Evolutionary conservation across 2,329 filamentous ascomycete species (phyloP), one percentile per base, ranked within the genome.

Genomic region (Sarocladium strictum): DNA sequence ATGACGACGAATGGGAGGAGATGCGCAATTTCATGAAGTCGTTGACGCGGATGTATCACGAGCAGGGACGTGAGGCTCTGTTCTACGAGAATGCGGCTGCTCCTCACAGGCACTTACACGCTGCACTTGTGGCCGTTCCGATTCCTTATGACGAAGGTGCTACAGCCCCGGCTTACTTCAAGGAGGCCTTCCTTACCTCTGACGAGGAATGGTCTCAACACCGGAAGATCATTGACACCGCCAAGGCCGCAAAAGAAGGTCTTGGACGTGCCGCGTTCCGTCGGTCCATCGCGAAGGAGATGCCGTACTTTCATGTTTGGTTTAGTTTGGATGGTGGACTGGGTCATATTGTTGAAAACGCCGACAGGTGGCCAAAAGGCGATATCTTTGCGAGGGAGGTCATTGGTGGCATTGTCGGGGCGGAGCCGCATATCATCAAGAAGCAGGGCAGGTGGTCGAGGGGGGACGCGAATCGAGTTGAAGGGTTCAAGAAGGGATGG

Each of bases 1-100:
- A 97, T 69, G 93, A 99, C 65, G 94, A 99, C 66, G 94, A 99
- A 68, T 99, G 95, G 95, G 94, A 99, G 67, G 94, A 99, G 71
- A 86, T 99, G 5, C 88, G 94, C 61, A 99, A 99, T 69, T 99
- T 99, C 67, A 97, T 97, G 93, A 99, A 99, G 74, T 88, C 84
- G 56, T 78, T 99, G 19, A 97, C 88, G 3, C 85, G 93, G 43
- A 87, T 97, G 83, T 99, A 97, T 71, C 90, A 96, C 72, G 88
- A 92, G 41, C 90, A 95, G 69, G 91, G 92, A 11, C 87, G 89
- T 53, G 90, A 94, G 63, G 92, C 97, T 10, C 76, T 99, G 58
- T 99, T 99, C 73, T 99, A 99, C 76, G 94, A 99, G 67, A 97
- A 99, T 67, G 94, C 94, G 2, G 92, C 91, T 0, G 77, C 84